Evolutionary conservation across 2,329 filamentous ascomycete genomes (phyloP).

Genomic region (Calonectria henricotiae): DNA sequence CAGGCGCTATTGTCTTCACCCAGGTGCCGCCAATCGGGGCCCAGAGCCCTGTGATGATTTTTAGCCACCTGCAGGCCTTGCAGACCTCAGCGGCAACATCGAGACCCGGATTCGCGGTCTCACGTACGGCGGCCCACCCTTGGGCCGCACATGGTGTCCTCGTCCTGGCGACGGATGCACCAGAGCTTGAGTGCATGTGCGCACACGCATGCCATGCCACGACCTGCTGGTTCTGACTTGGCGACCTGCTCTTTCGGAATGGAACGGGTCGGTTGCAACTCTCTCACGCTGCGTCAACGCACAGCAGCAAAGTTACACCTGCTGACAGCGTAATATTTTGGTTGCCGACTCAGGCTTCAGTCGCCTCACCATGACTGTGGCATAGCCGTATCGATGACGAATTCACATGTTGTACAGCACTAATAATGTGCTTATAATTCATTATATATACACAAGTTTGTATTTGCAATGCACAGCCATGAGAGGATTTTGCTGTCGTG

Average conservation of each 20-base stretch:
- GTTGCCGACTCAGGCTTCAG: constrained; percentile 14
- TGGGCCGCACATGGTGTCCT: constrained; percentile 30
- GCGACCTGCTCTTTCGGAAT: constrained; percentile 20
- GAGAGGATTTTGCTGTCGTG: neutral
- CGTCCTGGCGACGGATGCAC: constrained; percentile 43
- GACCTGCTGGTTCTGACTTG: constrained; percentile 25
- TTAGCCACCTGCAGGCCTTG: constrained; percentile 61
- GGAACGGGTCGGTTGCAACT: constrained; percentile 22
- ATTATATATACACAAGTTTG: neutral
- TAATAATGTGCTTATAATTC: neutral
- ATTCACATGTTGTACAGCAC: neutral
- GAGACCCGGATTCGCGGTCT: constrained; percentile 54
- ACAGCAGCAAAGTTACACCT: constrained; percentile 11
- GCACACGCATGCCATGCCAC: constrained; percentile 19
- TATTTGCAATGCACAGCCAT: constrained; percentile 4
- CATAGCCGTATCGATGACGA: neutral
- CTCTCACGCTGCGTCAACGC: constrained; percentile 14
- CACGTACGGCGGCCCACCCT: constrained; percentile 32
- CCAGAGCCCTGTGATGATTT: constrained; percentile 58
- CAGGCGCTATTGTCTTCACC: constrained; percentile 48
- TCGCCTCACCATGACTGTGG: constrained; percentile 2
- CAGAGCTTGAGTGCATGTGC: constrained; percentile 24
- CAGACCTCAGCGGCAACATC: constrained; percentile 65
- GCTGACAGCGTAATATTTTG: constrained; percentile 14
- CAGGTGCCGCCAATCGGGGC: constrained; percentile 59